Conservation (phyloP, 2,329 filamentous ascomycete genomes). For the Lachnellula arida region DNA sequence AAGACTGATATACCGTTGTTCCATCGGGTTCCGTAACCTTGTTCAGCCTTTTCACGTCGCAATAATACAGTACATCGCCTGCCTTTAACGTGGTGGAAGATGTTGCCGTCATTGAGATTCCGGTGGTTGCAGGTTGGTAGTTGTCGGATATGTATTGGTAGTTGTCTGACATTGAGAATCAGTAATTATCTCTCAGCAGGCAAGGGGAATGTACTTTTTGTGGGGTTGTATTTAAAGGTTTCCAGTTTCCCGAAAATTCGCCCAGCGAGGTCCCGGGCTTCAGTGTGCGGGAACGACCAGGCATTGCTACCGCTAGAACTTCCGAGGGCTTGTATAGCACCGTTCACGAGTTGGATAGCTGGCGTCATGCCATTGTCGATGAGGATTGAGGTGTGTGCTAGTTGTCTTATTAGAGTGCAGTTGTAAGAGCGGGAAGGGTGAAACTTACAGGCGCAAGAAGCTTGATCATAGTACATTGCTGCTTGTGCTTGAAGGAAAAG, state of each 20-base stretch:
- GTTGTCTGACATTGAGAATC: neutral
- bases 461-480: too few species aligned
- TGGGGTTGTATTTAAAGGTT: neutral
- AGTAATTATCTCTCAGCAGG: neutral
- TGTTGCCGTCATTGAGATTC: too few species aligned
- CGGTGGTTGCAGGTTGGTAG: neutral
- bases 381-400: too few species aligned
- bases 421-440: too few species aligned
- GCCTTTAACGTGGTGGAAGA: neutral
- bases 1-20: neutral
- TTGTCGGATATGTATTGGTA: neutral
- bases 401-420: too few species aligned
- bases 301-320: neutral
- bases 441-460: too few species aligned
- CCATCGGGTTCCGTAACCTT: neutral
- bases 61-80: neutral
- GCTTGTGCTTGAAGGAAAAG: too few species aligned
- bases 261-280: neutral
- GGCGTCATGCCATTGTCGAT: neutral
- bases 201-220: neutral
- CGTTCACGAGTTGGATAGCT: neutral
- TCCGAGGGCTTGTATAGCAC: neutral
- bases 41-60: neutral
- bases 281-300: neutral
- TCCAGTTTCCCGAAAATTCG: neutral